phyloP scores from a whole-genome alignment of 192 early-diverging fungal genomes.

The Coemansia sp. region DNA sequence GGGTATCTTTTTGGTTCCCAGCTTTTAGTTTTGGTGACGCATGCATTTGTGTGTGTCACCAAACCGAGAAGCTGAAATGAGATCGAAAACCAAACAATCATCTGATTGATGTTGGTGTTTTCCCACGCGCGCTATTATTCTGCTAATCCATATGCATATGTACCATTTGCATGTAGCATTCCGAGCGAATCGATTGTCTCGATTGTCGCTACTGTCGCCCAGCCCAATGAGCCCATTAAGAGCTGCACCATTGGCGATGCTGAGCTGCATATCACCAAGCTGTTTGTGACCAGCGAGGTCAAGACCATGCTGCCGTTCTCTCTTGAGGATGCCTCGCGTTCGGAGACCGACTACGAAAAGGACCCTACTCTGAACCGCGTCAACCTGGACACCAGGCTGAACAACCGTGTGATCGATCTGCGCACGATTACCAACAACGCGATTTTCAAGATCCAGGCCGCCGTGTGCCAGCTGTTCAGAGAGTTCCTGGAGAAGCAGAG shows the following conservation, averaged over 20 bases:
- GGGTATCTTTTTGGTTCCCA: no score
- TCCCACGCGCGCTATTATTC: slow-evolving; percentile 10
- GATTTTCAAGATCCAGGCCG: slow-evolving; percentile 96
- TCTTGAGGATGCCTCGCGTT: slow-evolving; percentile 87
- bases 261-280: slow-evolving; percentile 82
- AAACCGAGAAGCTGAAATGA: no score
- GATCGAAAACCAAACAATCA: no score
- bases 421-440: slow-evolving; percentile 95
- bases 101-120: slow-evolving; percentile 8
- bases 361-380: slow-evolving; percentile 73
- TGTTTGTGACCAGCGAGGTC: slow-evolving; percentile 74
- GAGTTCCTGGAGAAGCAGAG: slow-evolving; percentile 79
- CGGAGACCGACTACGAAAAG: slow-evolving; percentile 75
- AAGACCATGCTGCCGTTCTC: slow-evolving; percentile 82
- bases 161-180: slow-evolving; percentile 57
- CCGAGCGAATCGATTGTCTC: slow-evolving; percentile 86
- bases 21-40: no score
- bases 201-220: slow-evolving; percentile 77
- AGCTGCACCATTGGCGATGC: slow-evolving; percentile 90
- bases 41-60: no score
- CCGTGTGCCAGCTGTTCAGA: slow-evolving; percentile 91
- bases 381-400: slow-evolving; percentile 85
- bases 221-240: slow-evolving; percentile 81
- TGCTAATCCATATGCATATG: not conserved
- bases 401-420: slow-evolving; percentile 93